Base-by-base conservation (phyloP, 2,329 filamentous ascomycete genomes). In the Nemania sp. region DNA sequence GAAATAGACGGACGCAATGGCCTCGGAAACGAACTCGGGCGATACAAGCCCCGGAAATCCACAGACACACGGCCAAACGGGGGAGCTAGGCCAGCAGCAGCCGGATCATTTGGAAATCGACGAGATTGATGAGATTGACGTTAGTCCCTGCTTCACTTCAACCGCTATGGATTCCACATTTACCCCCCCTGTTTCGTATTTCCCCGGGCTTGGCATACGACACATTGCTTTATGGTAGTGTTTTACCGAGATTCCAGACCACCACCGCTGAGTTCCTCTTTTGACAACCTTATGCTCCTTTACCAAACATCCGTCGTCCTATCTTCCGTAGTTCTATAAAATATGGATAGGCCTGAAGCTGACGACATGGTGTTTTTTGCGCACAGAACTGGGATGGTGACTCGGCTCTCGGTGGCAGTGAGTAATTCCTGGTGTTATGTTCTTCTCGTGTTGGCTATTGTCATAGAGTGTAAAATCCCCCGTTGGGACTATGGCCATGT, bases 311-410 rank as follows among this genome's bases (percentile, higher is more conserved):
- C n/a, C n/a, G 29, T 8, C 8, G 38, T n/a, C 18, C 35, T 49
- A 7, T 8, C 26, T 60, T 55, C 7, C 43, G 11, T 35, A 1
- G 2, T 26, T 29, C 24, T 47, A 22, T 32, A 38, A 13, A 26
- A 49, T 29, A 38, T 38, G 18, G 2, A 35, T 32, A 52, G 20
- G 18, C 2, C 27, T n/a, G 29, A 41, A 65, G 32, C 56, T 69
- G 41, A 62, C 45, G 15, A 41, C 2, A 4, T 47, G 13, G 22
- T 11, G 47, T 57, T 41, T 27, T 26, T 20, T 15, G 10, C 51
- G n/a, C 55, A 71, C 38, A 73, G 71, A 49, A 63, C 27, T 75
- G 67, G 73, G 73, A 75, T 35, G 45, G 65, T 10, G 73, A 75
- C 60, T 74, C 72, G 4, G 73, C 73, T 13, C 35, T 75, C 2